A percentile compares a stretch with the other conserved stretches of the same genome.
Conservation (phyloP, 192 early-diverging fungal genomes). For the Linnemannia zychae region DNA sequence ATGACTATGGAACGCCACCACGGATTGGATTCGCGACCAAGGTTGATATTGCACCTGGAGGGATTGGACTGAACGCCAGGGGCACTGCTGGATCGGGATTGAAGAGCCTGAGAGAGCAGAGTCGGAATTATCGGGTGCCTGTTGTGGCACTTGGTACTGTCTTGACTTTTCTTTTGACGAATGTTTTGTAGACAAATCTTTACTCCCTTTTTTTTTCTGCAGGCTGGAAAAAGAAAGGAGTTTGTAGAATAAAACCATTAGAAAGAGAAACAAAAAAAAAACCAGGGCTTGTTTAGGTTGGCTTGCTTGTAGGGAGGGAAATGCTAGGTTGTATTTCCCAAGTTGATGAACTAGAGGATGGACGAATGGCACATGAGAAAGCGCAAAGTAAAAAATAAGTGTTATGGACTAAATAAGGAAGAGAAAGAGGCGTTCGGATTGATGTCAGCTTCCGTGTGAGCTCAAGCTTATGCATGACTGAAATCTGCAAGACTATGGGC, state of each 20-base stretch:
- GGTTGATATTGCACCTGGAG: slow-evolving; percentile 23
- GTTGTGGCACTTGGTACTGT: background rate
- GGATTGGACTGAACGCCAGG: slow-evolving; percentile 41
- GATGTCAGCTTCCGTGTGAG: too few relatives aligned
- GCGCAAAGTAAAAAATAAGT: too few relatives aligned
- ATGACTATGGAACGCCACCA: slow-evolving; percentile 22
- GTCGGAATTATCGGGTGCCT: background rate
- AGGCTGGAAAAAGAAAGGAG: background rate
- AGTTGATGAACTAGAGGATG: too few relatives aligned
- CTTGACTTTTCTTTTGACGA: background rate
- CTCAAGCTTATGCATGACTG: too few relatives aligned
- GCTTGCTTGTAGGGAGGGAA: too few relatives aligned
- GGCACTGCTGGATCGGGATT: slow-evolving; percentile 5
- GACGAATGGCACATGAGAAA: too few relatives aligned
- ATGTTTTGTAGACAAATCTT: background rate
- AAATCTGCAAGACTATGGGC: too few relatives aligned
- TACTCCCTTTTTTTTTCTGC: background rate
- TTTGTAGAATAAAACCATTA: background rate
- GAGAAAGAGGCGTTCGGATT: too few relatives aligned
- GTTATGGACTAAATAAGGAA: too few relatives aligned
- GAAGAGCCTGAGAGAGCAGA: background rate
- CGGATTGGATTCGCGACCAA: slow-evolving; percentile 47
- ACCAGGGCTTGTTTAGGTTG: too few relatives aligned
- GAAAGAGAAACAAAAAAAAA: background rate
- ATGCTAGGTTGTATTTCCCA: too few relatives aligned